Conservation (phyloP, 129 eudicot genomes). For the Scalesia atractyloides region DNA sequence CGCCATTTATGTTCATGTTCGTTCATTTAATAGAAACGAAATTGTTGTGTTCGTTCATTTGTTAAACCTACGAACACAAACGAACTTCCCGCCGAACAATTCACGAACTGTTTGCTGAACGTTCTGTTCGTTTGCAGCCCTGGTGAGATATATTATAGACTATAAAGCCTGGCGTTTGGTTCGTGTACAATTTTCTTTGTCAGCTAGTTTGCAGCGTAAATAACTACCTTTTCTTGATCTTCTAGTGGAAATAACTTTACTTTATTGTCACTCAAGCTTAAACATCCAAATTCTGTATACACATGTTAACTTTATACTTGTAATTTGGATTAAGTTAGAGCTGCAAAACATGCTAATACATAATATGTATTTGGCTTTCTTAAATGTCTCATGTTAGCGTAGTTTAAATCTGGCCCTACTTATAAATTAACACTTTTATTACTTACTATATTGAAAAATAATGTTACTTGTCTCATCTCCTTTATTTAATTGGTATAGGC, state of each 20-base stretch:
- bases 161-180: not conserved
- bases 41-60: too few relatives aligned
- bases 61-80: too few relatives aligned
- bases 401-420: not conserved
- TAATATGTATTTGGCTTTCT: not conserved
- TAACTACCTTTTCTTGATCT: not conserved
- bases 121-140: too few relatives aligned
- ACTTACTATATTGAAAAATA: not conserved
- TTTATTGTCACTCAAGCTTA: not conserved
- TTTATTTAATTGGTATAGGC: constrained; percentile 51
- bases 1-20: too few relatives aligned
- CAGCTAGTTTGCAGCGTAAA: not conserved
- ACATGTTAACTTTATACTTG: not conserved
- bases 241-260: not conserved
- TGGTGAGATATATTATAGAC: not conserved
- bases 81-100: too few relatives aligned
- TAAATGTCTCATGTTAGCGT: not conserved
- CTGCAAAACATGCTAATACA: constrained; percentile 10
- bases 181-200: not conserved
- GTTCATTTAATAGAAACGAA: too few relatives aligned
- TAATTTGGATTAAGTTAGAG: constrained; percentile 3
- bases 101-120: too few relatives aligned
- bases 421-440: not conserved
- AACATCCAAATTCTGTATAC: not conserved
- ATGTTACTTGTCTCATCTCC: not conserved